Evolutionary conservation across 2,329 filamentous ascomycete species (phyloP).

Genomic region (Coniochaeta ligniaria): DNA sequence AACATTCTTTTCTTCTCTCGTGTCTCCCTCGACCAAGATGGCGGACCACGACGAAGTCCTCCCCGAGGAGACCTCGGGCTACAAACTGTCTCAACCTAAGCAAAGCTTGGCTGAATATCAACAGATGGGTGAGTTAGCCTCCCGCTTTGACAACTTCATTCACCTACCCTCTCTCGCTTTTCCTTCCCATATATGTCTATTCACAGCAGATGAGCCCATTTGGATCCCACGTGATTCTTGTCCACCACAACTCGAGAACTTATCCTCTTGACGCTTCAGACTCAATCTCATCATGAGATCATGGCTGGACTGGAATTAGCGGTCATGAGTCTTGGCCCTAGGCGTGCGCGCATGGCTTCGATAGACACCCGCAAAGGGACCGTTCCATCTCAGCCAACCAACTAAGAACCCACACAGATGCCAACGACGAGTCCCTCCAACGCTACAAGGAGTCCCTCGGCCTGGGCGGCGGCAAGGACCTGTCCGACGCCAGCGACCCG

Average conservation of each 20-base stretch:
- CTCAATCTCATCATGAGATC: background rate
- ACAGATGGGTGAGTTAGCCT: slow-evolving; percentile 67
- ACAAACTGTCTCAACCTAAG: slow-evolving; percentile 95
- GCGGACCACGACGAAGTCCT: slow-evolving; percentile 73
- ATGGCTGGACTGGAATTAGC: background rate
- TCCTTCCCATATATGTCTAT: background rate
- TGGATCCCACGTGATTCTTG: background rate
- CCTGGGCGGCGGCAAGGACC: slow-evolving; percentile 64
- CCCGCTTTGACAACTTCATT: background rate
- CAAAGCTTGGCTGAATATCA: slow-evolving; percentile 94
- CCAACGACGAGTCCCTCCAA: slow-evolving; percentile 85
- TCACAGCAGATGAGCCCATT: background rate
- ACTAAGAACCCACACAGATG: slow-evolving; percentile 32
- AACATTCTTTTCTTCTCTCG: background rate
- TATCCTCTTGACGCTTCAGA: too few species aligned
- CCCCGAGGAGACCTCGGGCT: slow-evolving; percentile 85
- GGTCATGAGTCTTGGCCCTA: background rate
- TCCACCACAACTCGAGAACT: background rate
- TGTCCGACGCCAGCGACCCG: slow-evolving; percentile 72
- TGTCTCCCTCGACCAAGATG: slow-evolving; percentile 39
- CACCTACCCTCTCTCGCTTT: background rate
- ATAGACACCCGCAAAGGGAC: background rate
- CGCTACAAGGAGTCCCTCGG: slow-evolving; percentile 97
- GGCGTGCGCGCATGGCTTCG: background rate
- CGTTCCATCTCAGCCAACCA: background rate